Evolutionary conservation across 345 rosid species (phyloP), one percentile per base, ranked within the genome.

Genomic region (Corchorus olitorius): DNA sequence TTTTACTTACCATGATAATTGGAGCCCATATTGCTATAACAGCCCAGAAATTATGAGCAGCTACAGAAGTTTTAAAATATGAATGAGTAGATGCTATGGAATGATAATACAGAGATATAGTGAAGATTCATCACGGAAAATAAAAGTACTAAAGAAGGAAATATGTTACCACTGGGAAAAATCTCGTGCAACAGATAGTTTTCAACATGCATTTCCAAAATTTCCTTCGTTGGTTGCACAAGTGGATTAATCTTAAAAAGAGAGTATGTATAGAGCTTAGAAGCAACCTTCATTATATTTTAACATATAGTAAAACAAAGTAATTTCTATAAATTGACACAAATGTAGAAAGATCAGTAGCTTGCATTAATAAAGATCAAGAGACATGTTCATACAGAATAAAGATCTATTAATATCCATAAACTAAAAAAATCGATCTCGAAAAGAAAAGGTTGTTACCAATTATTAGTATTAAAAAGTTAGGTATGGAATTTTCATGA

Each of bases 21-120:
- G 98, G 99, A 77, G 95, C 88, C 98, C 99, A 96, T 82, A 96
- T 87, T 63, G 98, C 91, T 79, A 94, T 88, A n/a, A 96, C 81
- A 70, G 93, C 93, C 58, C 97, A 97, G 37, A 91, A 83, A 84
- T 96, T 96, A 81, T 86, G 84, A 77, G 89, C 84, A 70, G 78
- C 98, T 94, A 79, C 84, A 89, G 63, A 56, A 76, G 67, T 49
- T 82, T 55, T 77, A 84, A 60, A 80, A 79, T 33, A 49, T 56
- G 16, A 65, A 16, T 80, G 64, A 75, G 80, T 75, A 70, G 35
- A 75, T 16, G 65, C 55, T 52, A 78, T 5, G 73, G 74, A 70
- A 49, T 27, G 27, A 27, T 27, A 49, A 68, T 39, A 14, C 53
- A 4, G n/a, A 19, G 53, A 81, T 33, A n/a, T 22, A 75, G 53